Base-by-base conservation (phyloP, 2,329 filamentous ascomycete genomes). In the Lachnellula arida region DNA sequence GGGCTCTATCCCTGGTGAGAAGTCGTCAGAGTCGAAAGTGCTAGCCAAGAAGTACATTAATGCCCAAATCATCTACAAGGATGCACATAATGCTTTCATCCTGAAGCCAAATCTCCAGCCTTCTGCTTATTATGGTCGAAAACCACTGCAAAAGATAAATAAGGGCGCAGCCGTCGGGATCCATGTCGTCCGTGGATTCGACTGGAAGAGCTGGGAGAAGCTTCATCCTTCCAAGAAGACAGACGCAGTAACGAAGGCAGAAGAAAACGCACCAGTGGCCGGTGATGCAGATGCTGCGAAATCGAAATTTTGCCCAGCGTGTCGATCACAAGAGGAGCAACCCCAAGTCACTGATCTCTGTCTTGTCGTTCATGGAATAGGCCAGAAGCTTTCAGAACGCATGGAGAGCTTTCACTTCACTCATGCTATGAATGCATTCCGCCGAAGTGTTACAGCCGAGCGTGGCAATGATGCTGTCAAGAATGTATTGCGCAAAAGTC, bases 321-420 rank as follows among this genome's bases (percentile, higher is more conserved):
- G 90, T 73, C 73, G 79, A 68, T 75, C 82, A 63, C 78, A 90
- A 69, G 79, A 84, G 68, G 76, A 82, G 43, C 78, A 78, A 28
- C 85, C 85, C 1, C 84, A 85, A 58, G 89, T 96, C 5, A 93
- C 88, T 0, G 94, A 99, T 67, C 77, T 99, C 7, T 82, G 97
- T 1, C 78, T 99, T 4, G 90, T 97, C 9, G 89, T 94, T 44
- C 94, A 99, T 67, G 94, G 94, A 2, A 97, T 99, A 61, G 94
- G 94, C 0, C 94, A 99, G 71, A 97, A 99, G 70, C 80, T 97
- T 49, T 95, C 92, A 0, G 91, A 99, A 70, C 81, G 92, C 12
- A 90, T 97, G 58, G 93, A 97, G 71, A 96, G 91, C 65, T 99
- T 92, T 66, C 91, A 97, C 71, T 99, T 99, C 66, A 99, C 94